These are phyloP conservation scores for Buddleja alternifolia DNA, from an alignment of 257 asterid species.

Conservation along the genomic window DNA sequence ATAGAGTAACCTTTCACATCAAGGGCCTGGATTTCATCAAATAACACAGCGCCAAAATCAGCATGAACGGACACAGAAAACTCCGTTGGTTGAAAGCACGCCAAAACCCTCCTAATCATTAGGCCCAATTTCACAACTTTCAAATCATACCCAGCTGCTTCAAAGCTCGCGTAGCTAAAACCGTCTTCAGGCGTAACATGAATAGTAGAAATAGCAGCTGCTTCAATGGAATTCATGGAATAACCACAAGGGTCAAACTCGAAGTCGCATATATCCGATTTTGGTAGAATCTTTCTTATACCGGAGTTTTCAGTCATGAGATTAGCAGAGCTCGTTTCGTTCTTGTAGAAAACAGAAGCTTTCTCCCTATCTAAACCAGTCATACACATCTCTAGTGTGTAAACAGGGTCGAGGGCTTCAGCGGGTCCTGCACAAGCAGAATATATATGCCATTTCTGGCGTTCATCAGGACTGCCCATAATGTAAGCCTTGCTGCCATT, in stretches of 20 bases:
- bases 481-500: conserved; percentile 68
- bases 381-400: conserved; percentile 88
- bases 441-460: conserved; percentile 80
- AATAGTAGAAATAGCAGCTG: conserved; percentile 66
- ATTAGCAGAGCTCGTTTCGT: conserved; percentile 51
- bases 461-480: conserved; percentile 52
- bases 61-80: conserved; percentile 68
- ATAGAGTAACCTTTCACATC: conserved; percentile 51
- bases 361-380: conserved; percentile 71
- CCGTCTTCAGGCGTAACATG: conserved; percentile 91
- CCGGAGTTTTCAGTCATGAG: conserved; percentile 66
- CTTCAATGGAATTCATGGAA: conserved; percentile 88
- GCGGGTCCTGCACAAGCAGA: conserved; percentile 54
- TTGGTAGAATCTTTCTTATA: conserved; percentile 71
- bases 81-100: conserved; percentile 65
- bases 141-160: conserved; percentile 74
- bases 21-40: conserved; percentile 37
- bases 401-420: conserved; percentile 46
- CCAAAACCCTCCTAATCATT: conserved; percentile 65
- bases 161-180: conserved; percentile 87
- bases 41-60: conserved; percentile 39
- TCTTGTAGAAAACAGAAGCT: conserved; percentile 73
- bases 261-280: conserved; percentile 66
- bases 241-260: conserved; percentile 91
- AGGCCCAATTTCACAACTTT: conserved; percentile 39